Base-by-base conservation (phyloP, 2,329 filamentous ascomycete genomes). In the Nothophoma quercina region DNA sequence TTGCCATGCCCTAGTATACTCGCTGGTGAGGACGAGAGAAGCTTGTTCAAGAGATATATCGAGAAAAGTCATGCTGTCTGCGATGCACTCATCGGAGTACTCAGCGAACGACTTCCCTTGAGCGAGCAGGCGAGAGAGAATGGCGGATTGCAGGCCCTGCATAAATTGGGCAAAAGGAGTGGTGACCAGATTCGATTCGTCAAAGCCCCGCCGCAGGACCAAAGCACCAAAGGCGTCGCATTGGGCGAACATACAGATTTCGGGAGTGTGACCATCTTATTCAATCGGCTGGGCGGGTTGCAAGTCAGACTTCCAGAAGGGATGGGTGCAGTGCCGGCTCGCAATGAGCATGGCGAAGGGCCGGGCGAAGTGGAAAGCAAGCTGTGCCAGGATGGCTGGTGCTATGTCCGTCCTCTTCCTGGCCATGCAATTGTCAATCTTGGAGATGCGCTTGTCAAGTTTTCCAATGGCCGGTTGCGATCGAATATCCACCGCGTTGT, bases 201-300 rank as follows among this genome's bases (percentile, higher is more conserved):
- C 23, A 78, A 76, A 60, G 76, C 78, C 1, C 79, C 80, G 6
- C 78, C 80, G 2, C 79, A 82, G 57, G 33, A 44, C 2, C 21
- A 7, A 4, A 32, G 33, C 3, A 29, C 33, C 5, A 23, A 34
- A n/a, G 41, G 39, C 8, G 77, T 77, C 3, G 76, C 78, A 2
- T 61, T 83, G 18, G 79, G 79, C 18, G 80, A 81, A 49, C 83
- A 85, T 62, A 84, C 82, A 2, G 83, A 85, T 58, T 84, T 84
- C 56, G 83, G 82, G 36, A 79, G 75, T 43, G 73, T 85, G 5
- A 85, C 83, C 0, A 69, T 85, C 5, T 75, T 85, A 2, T 83
- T 85, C 68, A 85, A 84, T 67, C 75, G 80, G 0, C 65, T 85
- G 2, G 82, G 82, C 0, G 83, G 83, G 0, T 71, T 85, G 7